These are phyloP conservation scores for Phialophora tarda DNA, from an alignment of 2,329 filamentous ascomycete genomes.

Conservation along the genomic window DNA sequence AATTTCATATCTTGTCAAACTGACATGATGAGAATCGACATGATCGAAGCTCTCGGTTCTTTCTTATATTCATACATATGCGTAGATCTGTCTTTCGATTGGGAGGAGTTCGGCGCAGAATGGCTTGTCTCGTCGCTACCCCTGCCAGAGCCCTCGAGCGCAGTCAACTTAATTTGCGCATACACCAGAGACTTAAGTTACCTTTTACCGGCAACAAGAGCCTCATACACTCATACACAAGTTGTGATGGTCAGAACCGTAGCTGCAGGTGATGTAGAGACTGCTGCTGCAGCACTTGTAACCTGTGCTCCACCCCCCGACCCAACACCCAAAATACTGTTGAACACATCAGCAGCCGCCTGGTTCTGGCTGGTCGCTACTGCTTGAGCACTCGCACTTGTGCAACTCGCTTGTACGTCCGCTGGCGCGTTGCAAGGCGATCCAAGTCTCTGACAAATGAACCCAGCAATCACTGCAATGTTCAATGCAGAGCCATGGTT, in stretches of 20 bases:
- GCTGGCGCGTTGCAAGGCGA: constrained; percentile 45
- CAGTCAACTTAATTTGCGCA: background rate
- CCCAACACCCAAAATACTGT: constrained; percentile 17
- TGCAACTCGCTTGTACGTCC: constrained; percentile 27
- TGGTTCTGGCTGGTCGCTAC: constrained; percentile 29
- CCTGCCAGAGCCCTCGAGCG: background rate
- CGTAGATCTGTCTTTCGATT: background rate
- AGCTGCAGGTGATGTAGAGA: background rate
- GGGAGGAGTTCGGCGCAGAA: background rate
- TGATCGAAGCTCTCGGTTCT: background rate
- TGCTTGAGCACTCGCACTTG: constrained; percentile 20
- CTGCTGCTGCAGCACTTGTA: constrained; percentile 1
- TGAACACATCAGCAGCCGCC: constrained; percentile 28
- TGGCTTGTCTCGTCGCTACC: background rate
- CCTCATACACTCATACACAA: constrained; percentile 9
- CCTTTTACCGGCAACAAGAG: background rate
- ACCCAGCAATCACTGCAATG: constrained; percentile 55
- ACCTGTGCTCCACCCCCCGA: background rate
- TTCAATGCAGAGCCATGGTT: constrained; percentile 60
- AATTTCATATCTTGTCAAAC: background rate
- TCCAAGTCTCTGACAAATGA: constrained; percentile 54
- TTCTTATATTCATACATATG: background rate
- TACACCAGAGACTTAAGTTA: background rate
- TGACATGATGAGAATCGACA: background rate
- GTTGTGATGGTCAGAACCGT: constrained; percentile 24